These are phyloP conservation scores for Syncephalastrum contaminatum DNA, from an alignment of 371 early-diverging fungal species.

Conservation along the genomic window DNA sequence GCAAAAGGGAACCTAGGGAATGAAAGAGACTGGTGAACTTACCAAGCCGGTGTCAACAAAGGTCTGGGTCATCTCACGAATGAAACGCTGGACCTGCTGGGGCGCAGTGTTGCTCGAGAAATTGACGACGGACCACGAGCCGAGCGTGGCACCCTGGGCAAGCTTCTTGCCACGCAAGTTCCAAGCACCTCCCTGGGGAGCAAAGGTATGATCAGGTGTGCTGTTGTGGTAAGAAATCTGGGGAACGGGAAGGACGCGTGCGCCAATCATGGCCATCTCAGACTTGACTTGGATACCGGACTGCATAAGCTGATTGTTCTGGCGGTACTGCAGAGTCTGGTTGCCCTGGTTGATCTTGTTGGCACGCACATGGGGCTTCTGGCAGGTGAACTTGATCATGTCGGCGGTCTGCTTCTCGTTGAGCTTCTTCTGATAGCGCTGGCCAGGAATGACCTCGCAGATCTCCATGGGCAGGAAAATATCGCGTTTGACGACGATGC, in stretches of 20 bases:
- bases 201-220: constrained; percentile 57
- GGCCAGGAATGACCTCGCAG: constrained; percentile 78
- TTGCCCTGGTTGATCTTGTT: constrained; percentile 59
- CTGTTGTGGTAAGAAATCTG: constrained; percentile 62
- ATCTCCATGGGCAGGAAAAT: constrained; percentile 86
- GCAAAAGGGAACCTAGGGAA: neutral
- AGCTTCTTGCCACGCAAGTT: constrained; percentile 84
- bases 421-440: constrained; percentile 74
- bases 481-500: constrained; percentile 65
- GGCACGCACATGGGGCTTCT: constrained; percentile 68
- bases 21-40: constrained; percentile 7
- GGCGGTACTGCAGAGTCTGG: constrained; percentile 42
- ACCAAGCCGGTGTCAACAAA: constrained; percentile 66
- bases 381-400: constrained; percentile 90
- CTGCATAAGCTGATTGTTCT: constrained; percentile 53
- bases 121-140: constrained; percentile 78
- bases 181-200: constrained; percentile 84
- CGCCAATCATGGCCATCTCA: constrained; percentile 55
- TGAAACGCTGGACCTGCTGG: constrained; percentile 45
- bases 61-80: constrained; percentile 48
- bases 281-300: constrained; percentile 65
- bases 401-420: constrained; percentile 86
- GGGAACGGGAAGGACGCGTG: constrained; percentile 77
- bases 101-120: constrained; percentile 38
- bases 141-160: constrained; percentile 67